Evolutionary conservation across 1,139 yeast species (phyloP).

Genomic region (Geotrichum carabidarum): DNA sequence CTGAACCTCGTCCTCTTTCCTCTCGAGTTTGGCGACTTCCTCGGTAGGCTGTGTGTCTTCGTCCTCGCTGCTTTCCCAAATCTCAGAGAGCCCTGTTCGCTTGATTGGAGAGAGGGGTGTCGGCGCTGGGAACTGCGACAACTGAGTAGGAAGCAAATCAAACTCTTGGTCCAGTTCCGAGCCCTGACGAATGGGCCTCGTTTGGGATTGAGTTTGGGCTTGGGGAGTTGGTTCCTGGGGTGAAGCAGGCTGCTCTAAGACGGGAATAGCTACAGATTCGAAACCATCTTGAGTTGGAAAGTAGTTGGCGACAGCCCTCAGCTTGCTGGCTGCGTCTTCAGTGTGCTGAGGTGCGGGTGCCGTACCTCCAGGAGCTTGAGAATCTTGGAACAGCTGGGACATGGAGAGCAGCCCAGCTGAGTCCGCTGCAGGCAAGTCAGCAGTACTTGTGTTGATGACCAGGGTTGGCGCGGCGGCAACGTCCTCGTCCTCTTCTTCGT

Average conservation of each 20-base stretch:
- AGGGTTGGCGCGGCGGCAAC: constrained; percentile 9
- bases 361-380: neutral
- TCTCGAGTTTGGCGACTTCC: neutral
- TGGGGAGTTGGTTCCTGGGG: no score
- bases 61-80: constrained; percentile 1
- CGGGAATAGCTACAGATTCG: neutral
- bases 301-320: constrained; percentile 7
- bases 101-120: constrained; percentile 13
- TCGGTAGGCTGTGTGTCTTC: neutral
- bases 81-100: neutral
- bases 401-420: neutral
- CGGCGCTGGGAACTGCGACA: constrained; percentile 22
- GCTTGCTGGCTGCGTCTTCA: neutral
- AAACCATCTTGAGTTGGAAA: constrained; percentile 4
- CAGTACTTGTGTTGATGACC: neutral
- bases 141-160: constrained; percentile 21
- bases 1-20: neutral
- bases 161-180: neutral
- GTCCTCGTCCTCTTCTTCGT: constrained; percentile 17
- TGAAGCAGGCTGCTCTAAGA: neutral
- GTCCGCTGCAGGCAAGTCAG: neutral
- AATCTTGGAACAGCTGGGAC: constrained; percentile 5
- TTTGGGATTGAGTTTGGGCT: neutral
- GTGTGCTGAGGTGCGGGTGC: neutral
- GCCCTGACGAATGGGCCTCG: neutral